Conservation (phyloP, 441 rosid species). For the Pelargonium cotyledonis region DNA sequence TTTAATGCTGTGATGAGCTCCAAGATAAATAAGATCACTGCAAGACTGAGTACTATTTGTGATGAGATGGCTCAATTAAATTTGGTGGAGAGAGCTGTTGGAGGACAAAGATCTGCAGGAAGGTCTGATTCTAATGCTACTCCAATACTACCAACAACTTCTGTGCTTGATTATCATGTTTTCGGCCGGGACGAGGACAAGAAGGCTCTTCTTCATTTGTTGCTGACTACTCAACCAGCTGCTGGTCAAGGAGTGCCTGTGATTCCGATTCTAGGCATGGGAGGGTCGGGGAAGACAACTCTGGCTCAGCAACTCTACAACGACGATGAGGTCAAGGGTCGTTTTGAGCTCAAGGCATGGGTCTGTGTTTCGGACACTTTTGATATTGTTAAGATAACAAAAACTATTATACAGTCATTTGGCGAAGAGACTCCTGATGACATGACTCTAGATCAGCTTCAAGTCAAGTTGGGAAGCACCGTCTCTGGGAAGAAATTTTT, state of each 20-base stretch:
- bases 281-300: slow-evolving; percentile 17
- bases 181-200: background rate
- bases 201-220: background rate
- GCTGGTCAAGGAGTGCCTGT: background rate
- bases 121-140: no score
- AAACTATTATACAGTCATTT: background rate
- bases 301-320: slow-evolving; percentile 7
- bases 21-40: no score
- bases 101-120: no score
- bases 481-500: background rate
- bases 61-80: no score
- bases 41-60: no score
- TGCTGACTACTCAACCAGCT: background rate
- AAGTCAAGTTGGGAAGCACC: background rate
- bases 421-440: no score
- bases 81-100: no score
- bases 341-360: slow-evolving; percentile 7
- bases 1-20: no score
- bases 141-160: no score
- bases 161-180: background rate
- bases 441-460: background rate
- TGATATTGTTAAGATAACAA: background rate
- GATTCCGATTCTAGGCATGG: slow-evolving; percentile 15
- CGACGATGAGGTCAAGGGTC: background rate
- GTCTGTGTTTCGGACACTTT: slow-evolving; percentile 14